These are phyloP conservation scores for Globisporangium camurandrum DNA, from an alignment of 352 stramenopile species.

Conservation along the genomic window DNA sequence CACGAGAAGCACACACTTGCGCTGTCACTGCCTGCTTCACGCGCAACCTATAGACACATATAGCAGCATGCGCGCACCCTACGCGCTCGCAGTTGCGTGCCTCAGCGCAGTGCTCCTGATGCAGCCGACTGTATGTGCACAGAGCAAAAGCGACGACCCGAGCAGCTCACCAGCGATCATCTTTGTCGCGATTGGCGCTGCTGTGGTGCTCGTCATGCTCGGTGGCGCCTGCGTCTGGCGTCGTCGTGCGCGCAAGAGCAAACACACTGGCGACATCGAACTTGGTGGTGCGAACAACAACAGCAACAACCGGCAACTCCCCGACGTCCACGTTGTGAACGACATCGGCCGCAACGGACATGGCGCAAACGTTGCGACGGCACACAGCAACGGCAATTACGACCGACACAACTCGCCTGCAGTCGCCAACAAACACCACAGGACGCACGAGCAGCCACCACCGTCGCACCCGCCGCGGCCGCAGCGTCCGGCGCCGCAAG, in stretches of 20 bases:
- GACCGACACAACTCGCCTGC: conserved; percentile 15
- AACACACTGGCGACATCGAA: conserved; percentile 2
- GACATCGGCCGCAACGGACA: conserved; percentile 3
- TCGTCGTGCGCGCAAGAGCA: conserved; percentile 26
- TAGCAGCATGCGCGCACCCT: conserved; percentile 4
- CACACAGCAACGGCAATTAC: conserved; percentile 5
- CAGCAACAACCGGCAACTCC: background rate
- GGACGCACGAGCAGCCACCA: background rate
- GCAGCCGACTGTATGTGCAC: conserved; percentile 2
- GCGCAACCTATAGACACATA: background rate
- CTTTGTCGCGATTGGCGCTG: conserved; percentile 47
- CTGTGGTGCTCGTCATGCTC: conserved; percentile 40
- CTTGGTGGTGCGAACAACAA: background rate
- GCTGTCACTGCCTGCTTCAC: too few species aligned
- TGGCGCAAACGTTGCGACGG: too few species aligned
- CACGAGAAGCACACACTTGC: too few species aligned
- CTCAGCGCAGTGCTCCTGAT: conserved; percentile 6
- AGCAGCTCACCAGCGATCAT: conserved; percentile 34
- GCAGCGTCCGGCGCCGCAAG: background rate
- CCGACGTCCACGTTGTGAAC: background rate
- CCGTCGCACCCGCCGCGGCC: background rate
- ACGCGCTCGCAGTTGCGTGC: conserved; percentile 1
- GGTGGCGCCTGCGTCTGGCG: conserved; percentile 45
- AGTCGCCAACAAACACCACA: background rate
- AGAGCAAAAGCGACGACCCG: conserved; percentile 7